Evolutionary conservation across 768 basidiomycete species (phyloP), one percentile per base, ranked within the genome.

Genomic region (Amanita pseudoporphyria): DNA sequence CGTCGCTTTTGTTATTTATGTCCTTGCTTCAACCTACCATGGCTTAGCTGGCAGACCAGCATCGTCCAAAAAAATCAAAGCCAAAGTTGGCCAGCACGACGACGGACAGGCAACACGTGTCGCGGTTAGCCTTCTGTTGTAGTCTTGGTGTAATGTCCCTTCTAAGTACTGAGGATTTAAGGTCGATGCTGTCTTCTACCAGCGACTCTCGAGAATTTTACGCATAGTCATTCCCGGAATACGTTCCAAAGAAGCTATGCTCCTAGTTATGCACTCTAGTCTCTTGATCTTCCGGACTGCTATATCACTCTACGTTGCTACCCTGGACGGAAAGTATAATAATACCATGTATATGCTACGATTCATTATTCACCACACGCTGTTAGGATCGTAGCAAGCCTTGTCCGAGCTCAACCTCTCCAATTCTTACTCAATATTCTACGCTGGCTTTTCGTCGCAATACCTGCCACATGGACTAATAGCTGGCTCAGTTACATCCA

Each of bases 401-500:
- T 99, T 9, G 95, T 99, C 28, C 83, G 92, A 49, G 90, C 87
- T 6, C 81, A 84, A 58, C 81, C 88, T 2, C 56, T 73, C 2
- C 72, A 82, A 46, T 97, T 98, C 69, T 74, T 92, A 28, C 66
- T 76, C 53, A 92, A 96, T 53, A 93, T 99, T 53, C 65, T 84
- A 28, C 79, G 82, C 43, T 99, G 95, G 95, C 71, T 97, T 10
- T 67, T 89, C 6, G 85, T 98, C 12, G 95, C 95, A 26, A 81
- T 94, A 47, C 92, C 92, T 0, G 92, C 92, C 1, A 94, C 92
- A 14, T 90, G 87, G 82, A 87, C 87, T 3, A 92, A 93, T 60
- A 87, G 84, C 53, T 92, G 89, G 88, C 72, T 97, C 24, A 87
- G 85, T 57, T 97, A 88, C 61, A 75, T 97, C 9, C 94, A 99